Percentiles rank a stretch among this genome's conserved stretches.
Conservation (phyloP, 768 basidiomycete genomes). For the Suillus discolor region DNA sequence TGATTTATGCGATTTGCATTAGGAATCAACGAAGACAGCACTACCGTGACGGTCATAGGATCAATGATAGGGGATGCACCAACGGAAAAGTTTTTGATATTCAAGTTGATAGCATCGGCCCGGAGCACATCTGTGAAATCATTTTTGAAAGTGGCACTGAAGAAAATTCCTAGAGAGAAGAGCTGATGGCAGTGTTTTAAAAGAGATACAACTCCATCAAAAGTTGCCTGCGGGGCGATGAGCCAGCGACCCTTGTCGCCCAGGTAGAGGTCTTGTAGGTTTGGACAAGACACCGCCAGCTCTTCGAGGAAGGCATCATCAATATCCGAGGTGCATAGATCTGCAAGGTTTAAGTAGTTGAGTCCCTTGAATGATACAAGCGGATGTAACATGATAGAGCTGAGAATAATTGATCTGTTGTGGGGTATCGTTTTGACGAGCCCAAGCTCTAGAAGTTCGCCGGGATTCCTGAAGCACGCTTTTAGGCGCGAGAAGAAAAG, state of each 20-base stretch:
- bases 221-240: background rate
- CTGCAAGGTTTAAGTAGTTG: background rate
- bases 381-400: background rate
- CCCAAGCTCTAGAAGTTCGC: background rate
- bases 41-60: background rate
- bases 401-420: background rate
- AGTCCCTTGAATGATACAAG: background rate
- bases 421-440: background rate
- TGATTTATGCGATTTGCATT: background rate
- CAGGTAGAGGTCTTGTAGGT: background rate
- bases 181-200: background rate
- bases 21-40: background rate
- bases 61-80: conserved; percentile 1
- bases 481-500: background rate
- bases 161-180: conserved; percentile 2
- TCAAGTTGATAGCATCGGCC: background rate
- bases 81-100: background rate
- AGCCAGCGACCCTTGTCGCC: background rate
- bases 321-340: background rate
- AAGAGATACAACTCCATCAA: background rate
- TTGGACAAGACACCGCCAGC: background rate
- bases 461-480: background rate
- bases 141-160: background rate
- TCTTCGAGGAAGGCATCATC: background rate
- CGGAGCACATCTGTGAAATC: background rate